These are phyloP conservation scores for Hypoxylon lienhwacheense DNA, from an alignment of 495 filamentous ascomycete genomes.

Conservation along the genomic window DNA sequence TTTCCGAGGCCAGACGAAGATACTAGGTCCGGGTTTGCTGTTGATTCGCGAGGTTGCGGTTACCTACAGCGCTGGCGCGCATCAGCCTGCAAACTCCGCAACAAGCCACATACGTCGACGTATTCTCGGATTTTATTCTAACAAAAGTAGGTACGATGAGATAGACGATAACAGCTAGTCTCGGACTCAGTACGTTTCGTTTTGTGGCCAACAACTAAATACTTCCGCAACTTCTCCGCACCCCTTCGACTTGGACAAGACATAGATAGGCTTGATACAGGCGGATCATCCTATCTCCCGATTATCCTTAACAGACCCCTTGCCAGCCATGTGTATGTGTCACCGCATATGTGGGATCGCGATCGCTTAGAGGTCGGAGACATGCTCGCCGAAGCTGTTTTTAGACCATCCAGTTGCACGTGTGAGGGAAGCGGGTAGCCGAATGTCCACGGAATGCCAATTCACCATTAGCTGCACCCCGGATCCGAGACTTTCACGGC, in stretches of 20 bases:
- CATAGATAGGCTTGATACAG: background rate
- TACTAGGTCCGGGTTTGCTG: conserved; percentile 10
- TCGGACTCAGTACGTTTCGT: background rate
- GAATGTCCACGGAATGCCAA: conserved; percentile 14
- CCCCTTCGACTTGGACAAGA: background rate
- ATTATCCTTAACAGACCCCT: background rate
- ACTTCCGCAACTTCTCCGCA: background rate
- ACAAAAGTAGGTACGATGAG: conserved; percentile 1
- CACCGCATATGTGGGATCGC: conserved; percentile 17
- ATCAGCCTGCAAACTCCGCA: conserved; percentile 31
- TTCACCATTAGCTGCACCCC: conserved; percentile 25
- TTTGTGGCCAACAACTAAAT: background rate
- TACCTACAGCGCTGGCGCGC: conserved; percentile 30
- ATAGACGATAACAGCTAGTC: conserved; percentile 6
- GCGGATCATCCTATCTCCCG: background rate
- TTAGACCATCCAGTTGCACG: conserved; percentile 23
- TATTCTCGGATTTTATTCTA: conserved; percentile 13
- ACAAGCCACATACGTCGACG: conserved; percentile 25
- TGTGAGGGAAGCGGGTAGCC: conserved; percentile 27
- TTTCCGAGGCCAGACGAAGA: conserved; percentile 28
- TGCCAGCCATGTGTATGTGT: conserved; percentile 1
- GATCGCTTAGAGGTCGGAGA: conserved; percentile 13
- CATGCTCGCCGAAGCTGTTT: conserved; percentile 13
- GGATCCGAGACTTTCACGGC: conserved; percentile 25
- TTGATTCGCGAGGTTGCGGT: conserved; percentile 26